Base-by-base conservation (phyloP, 345 rosid genomes). In the Viola odorata region DNA sequence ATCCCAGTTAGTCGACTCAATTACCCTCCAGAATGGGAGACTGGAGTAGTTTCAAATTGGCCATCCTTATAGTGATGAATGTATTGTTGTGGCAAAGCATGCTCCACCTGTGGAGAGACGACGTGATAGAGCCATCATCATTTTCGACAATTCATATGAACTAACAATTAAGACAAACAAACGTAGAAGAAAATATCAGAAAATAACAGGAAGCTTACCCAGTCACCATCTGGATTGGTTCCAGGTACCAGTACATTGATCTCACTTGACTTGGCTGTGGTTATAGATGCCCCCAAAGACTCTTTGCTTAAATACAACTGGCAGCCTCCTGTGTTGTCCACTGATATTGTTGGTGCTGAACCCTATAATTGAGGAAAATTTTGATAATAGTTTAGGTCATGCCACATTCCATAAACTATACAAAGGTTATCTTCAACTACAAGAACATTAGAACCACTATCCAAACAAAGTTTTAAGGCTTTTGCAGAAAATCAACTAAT, bases 1-100 rank as follows among this genome's bases (percentile, higher is more conserved):
- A 23, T 23, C 2, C 1, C 32, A 0, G 32, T 23, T 1, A 23
- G 32, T 23, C 3, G 10, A 11, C 16, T 3, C 6, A 13, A 47
- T 83, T 79, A 94, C 56, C 88, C 99, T 53, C 97, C 99, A 53
- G 99, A 94, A 76, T 94, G 99, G 10, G 99, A 85, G 64, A 94
- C 90, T 7, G 99, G 96, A 55, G 83, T 81, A 17, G 97, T 94
- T 74, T 80, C 84, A 9, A 94, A 83, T 65, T 75, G 86, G 45
- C 96, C 91, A 66, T 85, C 84, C 59, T 78, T 78, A 42, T 77
- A 86, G 68, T 42, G 39, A 72, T 94, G 90, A 66, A 78, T 70
- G 67, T 66, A 90, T 65, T 94, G 99, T 70, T 87, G 96, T 37
- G 99, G 97, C 77, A 94, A 65, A 58, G 90, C 75, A 78, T 89